Base-by-base conservation (phyloP, 2,329 filamentous ascomycete genomes). In the Phialophora macrospora region DNA sequence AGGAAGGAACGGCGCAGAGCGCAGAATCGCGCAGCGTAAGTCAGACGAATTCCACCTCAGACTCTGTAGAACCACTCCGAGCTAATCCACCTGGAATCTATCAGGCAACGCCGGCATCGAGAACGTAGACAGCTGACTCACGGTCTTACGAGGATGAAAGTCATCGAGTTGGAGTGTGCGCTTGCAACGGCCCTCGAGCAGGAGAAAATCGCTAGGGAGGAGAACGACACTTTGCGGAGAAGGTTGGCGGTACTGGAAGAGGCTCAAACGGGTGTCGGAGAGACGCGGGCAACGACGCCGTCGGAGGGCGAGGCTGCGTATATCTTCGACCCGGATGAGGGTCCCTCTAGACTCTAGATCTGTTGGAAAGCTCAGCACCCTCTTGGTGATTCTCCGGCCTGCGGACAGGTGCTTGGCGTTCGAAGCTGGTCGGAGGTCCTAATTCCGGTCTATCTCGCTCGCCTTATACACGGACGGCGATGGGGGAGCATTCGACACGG, bases 41-140 rank as follows among this genome's bases (percentile, higher is more conserved):
- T 54, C 24, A 11, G 30, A 32, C 30, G 9, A 32, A n/a, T 54
- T 54, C 24, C 22, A 9, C 6, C 44, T 17, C 41, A 1, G 14
- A 7, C 20, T 4, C 8, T 11, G 8, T 8, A 30, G 28, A 30
- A 11, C 30, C 30, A 48, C 44, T 3, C 14, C 20, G 14, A 54
- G 49, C n/a, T 54, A 7, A 24, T 28, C 22, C 24, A 54, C 12
- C n/a, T 11, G 24, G 24, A 12, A 4, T 2, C 2, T 22, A 7
- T 22, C n/a, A 54, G 49, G n/a, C 49, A 54, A 54, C 49, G 49
- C 22, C 49, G 49, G 12, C 49, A 54, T 24, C 49, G 49, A 14
- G 49, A 54, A 28, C 49, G 49, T 12, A 22, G 49, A 54, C 20
- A 54, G 24, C 5, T 54, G 49, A 54, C n/a, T 7, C 49, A 54